These are phyloP conservation scores for Chaetoceros muelleri DNA, from an alignment of 108 stramenopile genomes.

Conservation along the genomic window DNA sequence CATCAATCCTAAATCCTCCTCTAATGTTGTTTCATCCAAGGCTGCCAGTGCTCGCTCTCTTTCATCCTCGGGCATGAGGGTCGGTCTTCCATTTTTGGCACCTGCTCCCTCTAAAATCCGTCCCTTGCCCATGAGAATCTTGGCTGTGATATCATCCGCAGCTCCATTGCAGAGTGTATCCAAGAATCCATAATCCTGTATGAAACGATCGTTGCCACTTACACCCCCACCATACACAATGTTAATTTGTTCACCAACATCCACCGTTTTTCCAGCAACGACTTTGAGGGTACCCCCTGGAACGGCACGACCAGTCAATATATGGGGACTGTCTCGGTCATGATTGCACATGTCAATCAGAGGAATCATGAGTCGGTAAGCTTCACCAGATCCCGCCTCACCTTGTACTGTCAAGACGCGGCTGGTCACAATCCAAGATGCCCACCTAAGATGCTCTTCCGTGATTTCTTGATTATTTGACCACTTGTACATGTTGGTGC, in stretches of 20 bases:
- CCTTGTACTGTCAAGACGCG: slow-evolving; percentile 66
- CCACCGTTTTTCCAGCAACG: slow-evolving; percentile 58
- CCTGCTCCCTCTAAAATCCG: slow-evolving; percentile 22
- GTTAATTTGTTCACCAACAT: slow-evolving; percentile 54
- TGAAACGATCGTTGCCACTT: slow-evolving; percentile 62
- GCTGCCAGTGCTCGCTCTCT: slow-evolving; percentile 34
- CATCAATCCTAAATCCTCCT: slow-evolving; percentile 31
- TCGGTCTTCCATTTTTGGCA: slow-evolving; percentile 6
- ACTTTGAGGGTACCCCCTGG: slow-evolving; percentile 58
- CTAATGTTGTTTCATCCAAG: slow-evolving; percentile 35
- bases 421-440: slow-evolving; percentile 58
- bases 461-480: slow-evolving; percentile 15
- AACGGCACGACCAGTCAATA: slow-evolving; percentile 57
- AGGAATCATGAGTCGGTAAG: slow-evolving; percentile 59
- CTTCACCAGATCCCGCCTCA: slow-evolving; percentile 22
- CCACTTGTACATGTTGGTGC: slow-evolving; percentile 10
- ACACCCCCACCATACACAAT: slow-evolving; percentile 65
- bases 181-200: slow-evolving; percentile 57
- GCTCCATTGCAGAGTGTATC: slow-evolving; percentile 31
- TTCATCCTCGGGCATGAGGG: slow-evolving; percentile 29
- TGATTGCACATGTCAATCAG: slow-evolving; percentile 70
- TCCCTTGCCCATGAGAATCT: slow-evolving; percentile 34
- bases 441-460: slow-evolving; percentile 46
- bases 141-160: slow-evolving; percentile 25
- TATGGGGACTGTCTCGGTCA: slow-evolving; percentile 49